Conservation (phyloP, 495 filamentous ascomycete species). For the Podospora pseudopauciseta region DNA sequence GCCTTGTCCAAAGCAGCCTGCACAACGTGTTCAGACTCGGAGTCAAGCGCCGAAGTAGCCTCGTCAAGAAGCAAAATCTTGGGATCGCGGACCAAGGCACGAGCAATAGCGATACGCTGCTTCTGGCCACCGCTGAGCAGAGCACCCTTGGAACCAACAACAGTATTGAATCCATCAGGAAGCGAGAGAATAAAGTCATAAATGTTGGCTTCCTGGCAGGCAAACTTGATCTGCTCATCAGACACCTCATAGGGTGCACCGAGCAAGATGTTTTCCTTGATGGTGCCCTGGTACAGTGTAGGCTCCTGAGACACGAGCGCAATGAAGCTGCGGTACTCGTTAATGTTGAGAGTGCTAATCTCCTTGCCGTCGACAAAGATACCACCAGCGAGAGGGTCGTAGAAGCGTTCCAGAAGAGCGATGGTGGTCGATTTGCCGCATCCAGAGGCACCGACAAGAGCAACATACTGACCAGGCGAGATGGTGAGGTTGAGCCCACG, state of each 20-base stretch:
- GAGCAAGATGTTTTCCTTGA: conserved; percentile 60
- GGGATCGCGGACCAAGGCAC: conserved; percentile 72
- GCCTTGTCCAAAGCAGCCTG: conserved; percentile 70
- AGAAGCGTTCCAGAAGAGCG: conserved; percentile 65
- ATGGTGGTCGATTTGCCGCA: conserved; percentile 77
- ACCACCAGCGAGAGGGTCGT: conserved; percentile 55
- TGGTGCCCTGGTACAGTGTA: conserved; percentile 53
- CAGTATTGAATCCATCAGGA: conserved; percentile 61
- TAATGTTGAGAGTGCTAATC: conserved; percentile 47
- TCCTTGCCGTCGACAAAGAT: conserved; percentile 56
- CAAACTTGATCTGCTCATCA: conserved; percentile 55
- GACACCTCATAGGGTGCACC: conserved; percentile 44
- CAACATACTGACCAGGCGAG: conserved; percentile 63
- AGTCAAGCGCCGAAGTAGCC: conserved; percentile 73
- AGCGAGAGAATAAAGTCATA: conserved; percentile 63
- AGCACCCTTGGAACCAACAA: conserved; percentile 62
- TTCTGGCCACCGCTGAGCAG: conserved; percentile 76
- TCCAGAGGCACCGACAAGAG: conserved; percentile 69
- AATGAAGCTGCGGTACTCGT: conserved; percentile 54
- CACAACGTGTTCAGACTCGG: conserved; percentile 69
- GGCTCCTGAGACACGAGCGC: conserved; percentile 67
- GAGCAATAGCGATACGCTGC: conserved; percentile 75
- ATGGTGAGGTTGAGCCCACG: conserved; percentile 55
- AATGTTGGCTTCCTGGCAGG: conserved; percentile 62
- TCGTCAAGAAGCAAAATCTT: conserved; percentile 76